phyloP scores from a whole-genome alignment of 305 asterid species.

The Solanum hybrid region DNA sequence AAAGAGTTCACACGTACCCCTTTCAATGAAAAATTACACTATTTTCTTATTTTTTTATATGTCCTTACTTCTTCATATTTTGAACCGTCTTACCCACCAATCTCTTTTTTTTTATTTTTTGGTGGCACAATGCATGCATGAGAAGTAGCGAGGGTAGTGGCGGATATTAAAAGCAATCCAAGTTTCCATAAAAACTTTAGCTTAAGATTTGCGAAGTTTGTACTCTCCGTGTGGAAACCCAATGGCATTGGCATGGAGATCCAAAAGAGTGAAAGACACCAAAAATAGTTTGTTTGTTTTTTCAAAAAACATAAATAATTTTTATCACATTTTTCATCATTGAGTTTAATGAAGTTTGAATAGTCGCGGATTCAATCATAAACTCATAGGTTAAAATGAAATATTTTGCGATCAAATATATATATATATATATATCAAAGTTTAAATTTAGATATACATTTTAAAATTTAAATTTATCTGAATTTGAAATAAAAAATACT shows the following conservation, averaged over 20 bases:
- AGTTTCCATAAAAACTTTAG: slow-evolving; percentile 15
- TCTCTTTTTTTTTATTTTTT: not conserved
- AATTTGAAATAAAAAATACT: not conserved
- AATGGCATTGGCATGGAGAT: not conserved
- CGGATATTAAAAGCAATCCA: slow-evolving; percentile 24
- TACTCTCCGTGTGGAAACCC: slow-evolving; percentile 18
- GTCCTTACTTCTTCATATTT: too few relatives aligned
- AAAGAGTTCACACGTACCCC: too few relatives aligned
- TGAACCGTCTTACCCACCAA: too few relatives aligned
- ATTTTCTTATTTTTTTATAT: too few relatives aligned
- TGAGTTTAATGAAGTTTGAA: not conserved
- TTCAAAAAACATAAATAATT: not conserved
- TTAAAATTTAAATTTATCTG: not conserved
- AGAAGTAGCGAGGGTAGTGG: slow-evolving; percentile 7
- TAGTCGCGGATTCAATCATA: not conserved
- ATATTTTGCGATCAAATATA: not conserved
- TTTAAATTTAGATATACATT: not conserved
- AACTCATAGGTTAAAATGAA: not conserved
- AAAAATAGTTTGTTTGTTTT: not conserved
- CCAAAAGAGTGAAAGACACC: not conserved
- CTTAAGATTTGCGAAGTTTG: slow-evolving; percentile 39
- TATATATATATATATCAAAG: too few relatives aligned
- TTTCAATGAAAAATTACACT: too few relatives aligned
- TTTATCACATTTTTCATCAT: not conserved
- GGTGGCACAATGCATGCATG: not conserved